A percentile compares a stretch with the other conserved stretches of the same genome.
These are phyloP conservation scores for Tuber magnatum DNA, from an alignment of 495 filamentous ascomycete genomes.

Conservation along the genomic window DNA sequence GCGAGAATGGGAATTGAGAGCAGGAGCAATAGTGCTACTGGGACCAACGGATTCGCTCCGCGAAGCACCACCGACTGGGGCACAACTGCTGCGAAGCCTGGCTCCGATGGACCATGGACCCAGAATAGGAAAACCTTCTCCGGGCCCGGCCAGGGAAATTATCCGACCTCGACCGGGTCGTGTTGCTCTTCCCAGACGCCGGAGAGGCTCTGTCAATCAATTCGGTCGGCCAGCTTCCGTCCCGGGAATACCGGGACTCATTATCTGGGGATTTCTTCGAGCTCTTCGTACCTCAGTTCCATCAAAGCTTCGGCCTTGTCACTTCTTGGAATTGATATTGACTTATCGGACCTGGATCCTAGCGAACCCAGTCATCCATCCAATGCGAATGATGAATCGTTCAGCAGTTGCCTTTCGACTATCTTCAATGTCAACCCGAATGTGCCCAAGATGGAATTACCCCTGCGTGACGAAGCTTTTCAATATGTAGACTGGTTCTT, in stretches of 20 bases:
- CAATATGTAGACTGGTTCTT: constrained; percentile 67
- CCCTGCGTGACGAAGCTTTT: constrained; percentile 52
- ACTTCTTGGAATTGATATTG: constrained; percentile 68
- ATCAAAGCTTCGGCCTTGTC: constrained; percentile 67
- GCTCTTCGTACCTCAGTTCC: constrained; percentile 59
- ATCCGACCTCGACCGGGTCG: constrained; percentile 17
- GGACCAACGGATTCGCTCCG: constrained; percentile 16
- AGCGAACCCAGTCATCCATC: constrained; percentile 48
- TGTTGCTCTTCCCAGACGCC: constrained; percentile 31
- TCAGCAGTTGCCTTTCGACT: constrained; percentile 58
- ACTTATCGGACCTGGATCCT: constrained; percentile 63
- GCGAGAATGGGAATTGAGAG: constrained; percentile 31
- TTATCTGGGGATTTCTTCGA: constrained; percentile 63
- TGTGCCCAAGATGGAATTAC: constrained; percentile 51
- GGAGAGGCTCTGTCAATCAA: constrained; percentile 46
- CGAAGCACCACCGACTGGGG: constrained; percentile 21
- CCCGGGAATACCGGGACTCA: constrained; percentile 55
- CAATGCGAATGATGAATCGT: constrained; percentile 52
- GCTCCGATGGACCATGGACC: constrained; percentile 16
- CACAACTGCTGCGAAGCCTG: constrained; percentile 15
- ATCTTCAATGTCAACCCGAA: constrained; percentile 53
- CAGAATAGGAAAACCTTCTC: constrained; percentile 22
- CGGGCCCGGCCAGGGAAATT: constrained; percentile 13
- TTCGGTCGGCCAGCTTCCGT: constrained; percentile 48
- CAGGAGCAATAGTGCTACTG: constrained; percentile 17